A percentile compares a stretch with the other conserved stretches of the same genome.
These are phyloP conservation scores for Thelonectria discophora DNA, from an alignment of 2,329 filamentous ascomycete species.

Conservation along the genomic window DNA sequence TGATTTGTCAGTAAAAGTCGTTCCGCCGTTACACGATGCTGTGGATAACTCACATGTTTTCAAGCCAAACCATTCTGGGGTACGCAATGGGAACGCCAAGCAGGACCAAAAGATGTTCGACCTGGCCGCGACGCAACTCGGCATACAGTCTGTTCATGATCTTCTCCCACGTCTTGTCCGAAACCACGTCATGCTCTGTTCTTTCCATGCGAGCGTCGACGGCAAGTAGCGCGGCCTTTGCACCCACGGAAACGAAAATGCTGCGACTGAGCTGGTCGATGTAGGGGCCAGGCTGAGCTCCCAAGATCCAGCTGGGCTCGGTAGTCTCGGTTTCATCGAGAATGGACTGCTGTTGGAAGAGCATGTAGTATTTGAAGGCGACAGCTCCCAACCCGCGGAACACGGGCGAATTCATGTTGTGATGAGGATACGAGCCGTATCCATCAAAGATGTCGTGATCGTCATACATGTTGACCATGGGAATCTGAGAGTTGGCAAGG, in stretches of 20 bases:
- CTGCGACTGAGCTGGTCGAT: conserved; percentile 88
- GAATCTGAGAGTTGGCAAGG: conserved; percentile 93
- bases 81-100: conserved; percentile 87
- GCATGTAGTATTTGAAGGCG: conserved; percentile 98
- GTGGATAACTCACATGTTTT: conserved; percentile 68
- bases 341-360: conserved; percentile 96
- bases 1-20: conserved; percentile 44
- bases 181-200: conserved; percentile 82
- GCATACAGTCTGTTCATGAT: conserved; percentile 86
- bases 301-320: conserved; percentile 93
- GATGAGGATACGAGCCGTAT: conserved; percentile 90
- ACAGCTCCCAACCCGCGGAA: conserved; percentile 90
- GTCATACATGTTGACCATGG: conserved; percentile 98
- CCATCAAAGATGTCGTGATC: conserved; percentile 94
- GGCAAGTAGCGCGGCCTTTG: conserved; percentile 81
- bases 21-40: not conserved
- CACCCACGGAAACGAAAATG: conserved; percentile 84
- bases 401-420: conserved; percentile 90
- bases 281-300: conserved; percentile 82
- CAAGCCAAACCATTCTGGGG: conserved; percentile 75
- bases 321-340: conserved; percentile 79
- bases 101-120: conserved; percentile 89
- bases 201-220: conserved; percentile 93
- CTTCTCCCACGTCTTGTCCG: conserved; percentile 82
- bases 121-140: conserved; percentile 84